Conservation (phyloP, 1,284 basidiomycete genomes). For the Ganoderma multipileum region DNA sequence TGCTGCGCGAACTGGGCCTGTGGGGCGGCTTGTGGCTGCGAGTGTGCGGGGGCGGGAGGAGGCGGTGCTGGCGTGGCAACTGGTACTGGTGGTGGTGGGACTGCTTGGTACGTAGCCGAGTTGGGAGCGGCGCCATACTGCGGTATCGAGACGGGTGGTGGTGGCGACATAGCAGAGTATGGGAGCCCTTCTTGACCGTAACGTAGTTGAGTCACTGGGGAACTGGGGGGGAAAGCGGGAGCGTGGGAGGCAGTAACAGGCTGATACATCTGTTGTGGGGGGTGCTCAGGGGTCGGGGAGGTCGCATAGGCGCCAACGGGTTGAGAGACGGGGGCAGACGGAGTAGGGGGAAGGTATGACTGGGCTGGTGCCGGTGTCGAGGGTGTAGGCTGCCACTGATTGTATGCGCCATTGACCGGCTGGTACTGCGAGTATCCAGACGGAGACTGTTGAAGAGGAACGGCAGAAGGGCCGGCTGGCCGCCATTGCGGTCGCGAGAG, state of each 20-base stretch:
- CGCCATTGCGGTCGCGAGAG: constrained; percentile 75
- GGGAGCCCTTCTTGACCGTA: constrained; percentile 23
- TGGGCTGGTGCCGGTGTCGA: constrained; percentile 21
- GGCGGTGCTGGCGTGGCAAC: constrained; percentile 20
- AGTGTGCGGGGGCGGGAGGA: constrained; percentile 11
- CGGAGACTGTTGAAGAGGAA: constrained; percentile 30
- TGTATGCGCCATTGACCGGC: constrained; percentile 33
- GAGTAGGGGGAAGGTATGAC: constrained; percentile 28
- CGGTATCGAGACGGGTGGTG: constrained; percentile 37
- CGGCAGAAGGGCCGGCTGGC: constrained; percentile 40
- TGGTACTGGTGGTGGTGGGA: constrained; percentile 25
- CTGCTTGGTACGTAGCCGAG: constrained; percentile 26
- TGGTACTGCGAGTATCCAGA: constrained; percentile 39
- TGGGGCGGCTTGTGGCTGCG: constrained; percentile 19
- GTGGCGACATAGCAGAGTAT: constrained; percentile 30
- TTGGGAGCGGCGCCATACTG: constrained; percentile 32
- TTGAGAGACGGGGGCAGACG: constrained; percentile 20
- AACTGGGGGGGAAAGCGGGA: constrained; percentile 19
- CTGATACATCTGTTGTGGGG: constrained; percentile 31
- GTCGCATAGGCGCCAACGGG: constrained; percentile 24
- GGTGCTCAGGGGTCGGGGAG: constrained; percentile 25
- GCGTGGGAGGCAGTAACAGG: constrained; percentile 12
- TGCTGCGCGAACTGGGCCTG: constrained; percentile 15
- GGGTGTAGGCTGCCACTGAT: constrained; percentile 38
- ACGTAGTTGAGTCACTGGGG: constrained; percentile 17